Evolutionary conservation across 108 stramenopile genomes (phyloP).

Genomic region (Cylindrotheca closterium): DNA sequence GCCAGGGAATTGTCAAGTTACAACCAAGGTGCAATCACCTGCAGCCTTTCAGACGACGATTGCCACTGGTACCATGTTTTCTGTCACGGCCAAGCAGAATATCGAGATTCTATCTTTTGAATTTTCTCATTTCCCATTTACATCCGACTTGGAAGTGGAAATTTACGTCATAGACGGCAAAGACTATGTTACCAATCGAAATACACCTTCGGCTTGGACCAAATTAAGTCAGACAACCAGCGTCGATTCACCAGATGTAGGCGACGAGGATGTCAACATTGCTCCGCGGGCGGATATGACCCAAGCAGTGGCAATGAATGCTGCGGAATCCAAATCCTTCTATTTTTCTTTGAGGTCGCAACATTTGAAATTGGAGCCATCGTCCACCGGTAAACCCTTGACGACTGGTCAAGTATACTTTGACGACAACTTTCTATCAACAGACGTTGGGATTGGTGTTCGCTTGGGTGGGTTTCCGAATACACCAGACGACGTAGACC

Average conservation of each 20-base stretch:
- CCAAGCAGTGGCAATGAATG: background rate
- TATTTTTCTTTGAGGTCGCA: slow-evolving; percentile 4
- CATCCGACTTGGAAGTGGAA: background rate
- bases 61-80: background rate
- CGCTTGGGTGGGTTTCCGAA: background rate
- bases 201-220: background rate
- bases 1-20: background rate
- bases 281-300: slow-evolving; percentile 17
- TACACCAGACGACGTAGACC: background rate
- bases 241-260: slow-evolving; percentile 12
- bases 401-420: slow-evolving; percentile 1
- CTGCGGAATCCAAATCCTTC: background rate
- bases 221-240: background rate
- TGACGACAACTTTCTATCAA: slow-evolving; percentile 7
- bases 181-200: background rate
- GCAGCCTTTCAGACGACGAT: background rate
- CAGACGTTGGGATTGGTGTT: slow-evolving; percentile 5
- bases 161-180: slow-evolving; percentile 4
- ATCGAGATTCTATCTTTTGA: slow-evolving; percentile 14
- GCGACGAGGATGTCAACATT: background rate
- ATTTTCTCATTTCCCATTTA: slow-evolving; percentile 3
- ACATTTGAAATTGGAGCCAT: slow-evolving; percentile 11
- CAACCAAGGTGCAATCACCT: background rate
- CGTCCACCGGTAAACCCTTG: too few species aligned
- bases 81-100: background rate